Conservation (phyloP, 2,329 filamentous ascomycete genomes). For the Trichoderma sp. region DNA sequence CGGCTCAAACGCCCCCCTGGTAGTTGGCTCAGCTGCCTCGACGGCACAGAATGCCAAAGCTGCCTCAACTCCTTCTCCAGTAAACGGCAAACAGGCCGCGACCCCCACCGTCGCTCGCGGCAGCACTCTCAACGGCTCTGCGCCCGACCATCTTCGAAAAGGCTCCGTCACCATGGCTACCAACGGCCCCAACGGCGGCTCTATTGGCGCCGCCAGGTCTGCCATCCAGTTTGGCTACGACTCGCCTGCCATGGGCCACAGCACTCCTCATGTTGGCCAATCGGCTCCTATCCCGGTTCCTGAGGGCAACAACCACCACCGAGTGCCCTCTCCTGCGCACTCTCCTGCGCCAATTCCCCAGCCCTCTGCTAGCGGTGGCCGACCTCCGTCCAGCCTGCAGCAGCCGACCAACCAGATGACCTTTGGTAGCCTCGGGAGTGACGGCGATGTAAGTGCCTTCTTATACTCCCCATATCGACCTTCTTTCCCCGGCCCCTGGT, state of each 20-base stretch:
- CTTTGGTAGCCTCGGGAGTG: slow-evolving; percentile 82
- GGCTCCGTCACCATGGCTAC: slow-evolving; percentile 90
- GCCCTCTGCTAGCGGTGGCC: slow-evolving; percentile 80
- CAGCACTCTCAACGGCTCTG: slow-evolving; percentile 69
- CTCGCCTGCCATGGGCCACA: slow-evolving; percentile 68
- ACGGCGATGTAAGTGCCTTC: slow-evolving; percentile 72
- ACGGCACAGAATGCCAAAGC: slow-evolving; percentile 61
- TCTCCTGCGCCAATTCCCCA: slow-evolving; percentile 94
- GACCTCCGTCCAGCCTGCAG: slow-evolving; percentile 76
- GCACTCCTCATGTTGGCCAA: slow-evolving; percentile 62
- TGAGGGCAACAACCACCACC: slow-evolving; percentile 57
- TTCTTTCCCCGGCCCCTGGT: neutral
- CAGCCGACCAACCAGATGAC: slow-evolving; percentile 70
- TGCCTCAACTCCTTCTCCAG: slow-evolving; percentile 69
- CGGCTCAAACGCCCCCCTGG: slow-evolving; percentile 58
- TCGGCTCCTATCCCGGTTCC: slow-evolving; percentile 67
- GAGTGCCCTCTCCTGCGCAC: slow-evolving; percentile 79
- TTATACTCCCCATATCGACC: slow-evolving; percentile 26
- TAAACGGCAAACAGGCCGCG: slow-evolving; percentile 81
- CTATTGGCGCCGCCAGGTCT: slow-evolving; percentile 60
- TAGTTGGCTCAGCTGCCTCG: slow-evolving; percentile 57
- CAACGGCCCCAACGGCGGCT: slow-evolving; percentile 78
- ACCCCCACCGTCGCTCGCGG: slow-evolving; percentile 68
- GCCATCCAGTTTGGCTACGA: slow-evolving; percentile 81
- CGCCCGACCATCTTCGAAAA: slow-evolving; percentile 78